Base-by-base conservation (phyloP, 2,329 filamentous ascomycete species). In the Didymellaceae sp. region DNA sequence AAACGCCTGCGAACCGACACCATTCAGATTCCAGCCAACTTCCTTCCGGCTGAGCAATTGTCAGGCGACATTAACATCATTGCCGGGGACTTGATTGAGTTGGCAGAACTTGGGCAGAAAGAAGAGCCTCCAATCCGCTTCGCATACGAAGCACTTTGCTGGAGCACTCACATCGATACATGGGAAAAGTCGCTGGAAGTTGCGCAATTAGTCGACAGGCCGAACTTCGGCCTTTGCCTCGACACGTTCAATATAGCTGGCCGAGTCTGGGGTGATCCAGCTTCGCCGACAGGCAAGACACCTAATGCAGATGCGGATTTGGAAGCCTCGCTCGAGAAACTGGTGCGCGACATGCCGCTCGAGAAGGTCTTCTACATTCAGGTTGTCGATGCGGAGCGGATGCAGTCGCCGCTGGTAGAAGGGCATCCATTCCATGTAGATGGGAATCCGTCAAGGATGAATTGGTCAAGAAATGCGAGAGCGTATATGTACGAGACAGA, bases 291-390 rank as follows among this genome's bases (percentile, higher is more conserved):
- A n/a, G 45, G 45, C 38, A 49, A 42, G 22, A 49, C 30, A 11
- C 17, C 45, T 17, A 49, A 49, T 17, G 45, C 45, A 20, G 45
- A 49, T 22, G 38, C 22, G n/a, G 45, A 49, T 5, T 21, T 49
- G 21, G 43, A 43, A 21, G 21, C 32, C 14, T 49, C 45, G 10
- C 38, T 49, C 14, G 22, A 31, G 31, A 24, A 18, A 10, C 14
- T 49, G 25, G 38, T 38, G 11, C 31, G 33, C 25, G 30, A 49
- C 6, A 33, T 43, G 14, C 37, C 40, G 5, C 26, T 42, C 13
- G 40, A 49, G 5, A 49, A 49, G 25, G 24, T 49, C 11, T 49
- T 49, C 31, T 49, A 49, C 30, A 49, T 49, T 20, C 45, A 49
- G 22, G 38, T 42, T 14, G 39, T 42, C n/a, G 39, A 42, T 13